Evolutionary conservation across 169 alveolate species (phyloP), one percentile per base, ranked within the genome.

Genomic region (Neospora caninum): DNA sequence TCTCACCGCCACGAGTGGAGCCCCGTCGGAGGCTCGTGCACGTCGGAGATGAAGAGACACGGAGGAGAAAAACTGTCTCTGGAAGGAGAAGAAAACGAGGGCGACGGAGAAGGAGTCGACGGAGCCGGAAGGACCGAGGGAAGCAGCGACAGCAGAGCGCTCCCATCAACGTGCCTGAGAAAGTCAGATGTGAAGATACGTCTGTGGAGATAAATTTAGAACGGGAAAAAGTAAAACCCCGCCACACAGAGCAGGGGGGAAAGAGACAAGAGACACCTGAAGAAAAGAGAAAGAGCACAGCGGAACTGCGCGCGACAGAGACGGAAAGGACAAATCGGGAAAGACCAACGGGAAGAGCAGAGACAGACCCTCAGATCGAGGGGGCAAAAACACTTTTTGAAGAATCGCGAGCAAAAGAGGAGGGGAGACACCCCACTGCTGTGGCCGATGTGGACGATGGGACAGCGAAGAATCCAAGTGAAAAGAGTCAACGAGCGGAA

Each of bases 31-130:
- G 84, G 49, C 20, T 34, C 45, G 43, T 73, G 84, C 43, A 73
- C 84, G n/a, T 73, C 84, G 43, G 84, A 34, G 84, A 73, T n/a
- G 43, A 73, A 73, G 43, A 73, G 84, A n/a, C 84, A 73, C 0
- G 84, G 84, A 13, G 84, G n/a, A 22, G 84, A 31, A 43, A 73
- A 73, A 43, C 39, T n/a, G 39, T 36, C 42, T 22, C 84, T 22
- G 49, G 84, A 73, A 22, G 84, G 84, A 31, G 84, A 73, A 73
- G 84, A 73, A 73, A 73, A 73, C 31, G 39, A 36, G 43, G 49
- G 39, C 2, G 84, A 73, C 43, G 84, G 84, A 41, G 84, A 31
- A n/a, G 84, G 84, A 2, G 84, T 73, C 84, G 84, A 31, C 45
- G 84, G 84, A 6, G 84, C 84, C 39, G 84, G 31, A 6, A 18